These are phyloP conservation scores for Venturia asperata DNA, from an alignment of 2,329 filamentous ascomycete species.

Conservation along the genomic window DNA sequence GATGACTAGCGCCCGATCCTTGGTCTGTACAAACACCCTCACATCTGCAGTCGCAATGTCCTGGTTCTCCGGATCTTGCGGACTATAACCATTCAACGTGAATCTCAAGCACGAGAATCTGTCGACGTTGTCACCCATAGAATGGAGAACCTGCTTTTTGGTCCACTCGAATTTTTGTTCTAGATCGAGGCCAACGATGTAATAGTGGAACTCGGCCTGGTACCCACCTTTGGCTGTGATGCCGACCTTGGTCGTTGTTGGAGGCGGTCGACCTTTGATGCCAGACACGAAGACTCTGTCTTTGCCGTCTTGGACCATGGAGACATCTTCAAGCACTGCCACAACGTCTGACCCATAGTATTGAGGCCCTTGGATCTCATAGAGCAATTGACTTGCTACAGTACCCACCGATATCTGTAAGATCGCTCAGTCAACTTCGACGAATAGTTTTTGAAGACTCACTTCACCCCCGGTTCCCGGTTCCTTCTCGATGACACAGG, in stretches of 20 bases:
- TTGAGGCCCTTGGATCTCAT: constrained; percentile 35
- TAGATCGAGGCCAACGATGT: constrained; percentile 28
- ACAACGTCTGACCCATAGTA: constrained; percentile 33
- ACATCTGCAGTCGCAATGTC: constrained; percentile 28
- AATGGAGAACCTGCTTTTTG: constrained; percentile 24
- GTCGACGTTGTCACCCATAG: constrained; percentile 19
- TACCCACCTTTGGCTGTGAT: constrained; percentile 26
- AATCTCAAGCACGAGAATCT: constrained; percentile 20
- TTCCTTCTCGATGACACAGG: constrained; percentile 15
- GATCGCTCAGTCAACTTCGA: constrained; percentile 31
- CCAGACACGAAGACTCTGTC: too few relatives aligned
- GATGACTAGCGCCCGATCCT: constrained; percentile 19
- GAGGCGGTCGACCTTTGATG: constrained; percentile 13
- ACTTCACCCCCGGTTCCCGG: constrained; percentile 30
- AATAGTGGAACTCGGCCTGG: constrained; percentile 21
- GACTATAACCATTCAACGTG: constrained; percentile 20
- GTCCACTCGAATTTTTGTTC: constrained; percentile 26
- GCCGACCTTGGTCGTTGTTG: constrained; percentile 22
- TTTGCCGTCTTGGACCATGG: too few relatives aligned
- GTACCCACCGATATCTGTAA: constrained; percentile 19
- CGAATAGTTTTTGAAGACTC: constrained; percentile 24
- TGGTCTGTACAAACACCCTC: constrained; percentile 17
- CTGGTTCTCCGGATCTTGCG: constrained; percentile 16
- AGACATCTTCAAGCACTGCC: constrained; percentile 18
- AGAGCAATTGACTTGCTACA: constrained; percentile 28